Percentiles rank a stretch among this genome's conserved stretches.
These are phyloP conservation scores for Populus trichocarpa DNA, from an alignment of 441 rosid genomes.

Conservation along the genomic window DNA sequence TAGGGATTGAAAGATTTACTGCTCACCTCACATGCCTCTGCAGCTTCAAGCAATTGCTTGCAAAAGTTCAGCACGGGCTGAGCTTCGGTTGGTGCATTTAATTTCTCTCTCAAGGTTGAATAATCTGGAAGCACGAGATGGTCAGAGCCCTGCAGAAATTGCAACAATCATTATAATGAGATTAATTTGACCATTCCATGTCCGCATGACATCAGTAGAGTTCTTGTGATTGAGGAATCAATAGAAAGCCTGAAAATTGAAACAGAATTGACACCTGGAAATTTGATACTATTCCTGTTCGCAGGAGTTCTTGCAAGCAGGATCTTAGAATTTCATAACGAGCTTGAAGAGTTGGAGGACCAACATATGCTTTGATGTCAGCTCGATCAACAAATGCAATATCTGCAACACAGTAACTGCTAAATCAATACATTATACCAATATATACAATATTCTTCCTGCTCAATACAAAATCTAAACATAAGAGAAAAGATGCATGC, in stretches of 20 bases:
- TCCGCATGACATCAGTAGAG: not conserved
- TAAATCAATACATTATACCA: not conserved
- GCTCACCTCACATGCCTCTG: constrained; percentile 81
- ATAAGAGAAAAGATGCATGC: not conserved
- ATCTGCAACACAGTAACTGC: constrained; percentile 43
- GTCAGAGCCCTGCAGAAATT: constrained; percentile 47
- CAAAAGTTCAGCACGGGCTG: constrained; percentile 31
- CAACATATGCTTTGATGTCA: constrained; percentile 94
- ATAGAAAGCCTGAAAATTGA: not conserved
- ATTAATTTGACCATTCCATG: not conserved
- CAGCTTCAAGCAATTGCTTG: constrained; percentile 71
- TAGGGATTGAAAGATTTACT: constrained; percentile 7
- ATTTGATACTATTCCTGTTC: constrained; percentile 63
- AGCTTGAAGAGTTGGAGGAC: constrained; percentile 92
- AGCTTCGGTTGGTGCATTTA: constrained; percentile 38
- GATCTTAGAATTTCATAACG: constrained; percentile 89
- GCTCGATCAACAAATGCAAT: constrained; percentile 96
- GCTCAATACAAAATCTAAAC: not conserved
- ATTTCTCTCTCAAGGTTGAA: constrained; percentile 57
- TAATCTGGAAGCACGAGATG: constrained; percentile 51
- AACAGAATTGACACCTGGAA: constrained; percentile 43
- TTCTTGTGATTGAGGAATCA: not conserved
- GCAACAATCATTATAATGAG: constrained; percentile 3
- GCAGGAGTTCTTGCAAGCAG: constrained; percentile 75
- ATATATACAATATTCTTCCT: not conserved